Base-by-base conservation (phyloP, 2,329 filamentous ascomycete genomes). In the Sclerotinia nivalis region DNA sequence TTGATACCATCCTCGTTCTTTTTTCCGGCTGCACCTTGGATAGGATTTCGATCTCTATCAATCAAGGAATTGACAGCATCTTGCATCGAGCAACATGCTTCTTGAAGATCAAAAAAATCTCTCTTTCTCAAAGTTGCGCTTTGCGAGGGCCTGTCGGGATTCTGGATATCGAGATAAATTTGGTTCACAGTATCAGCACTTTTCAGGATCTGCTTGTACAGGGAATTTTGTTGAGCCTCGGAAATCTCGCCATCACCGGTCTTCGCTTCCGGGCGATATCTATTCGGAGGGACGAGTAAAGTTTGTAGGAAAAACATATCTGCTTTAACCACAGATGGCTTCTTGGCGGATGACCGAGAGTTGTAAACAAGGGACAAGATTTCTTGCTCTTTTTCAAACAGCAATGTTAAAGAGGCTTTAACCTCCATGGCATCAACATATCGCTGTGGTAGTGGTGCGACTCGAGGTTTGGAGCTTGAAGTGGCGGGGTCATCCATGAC, bases 271-370 rank as follows among this genome's bases (percentile, higher is more conserved):
- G 96, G 94, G 54, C 96, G 89, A 80, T 91, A 99, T 75, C 90
- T 91, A 79, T 97, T 99, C 2, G 96, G 96, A 2, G 96, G 93
- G 0, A 99, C 93, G 20, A 98, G 84, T 66, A 99, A 83, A 49
- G 89, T 90, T 69, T 91, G 89, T 69, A 98, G 84, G 81, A 99
- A 99, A 82, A 99, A 98, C 89, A 98, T 97, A 74, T 97, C 92
- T 1, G 93, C 88, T 2, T 84, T 88, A n/a, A 93, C 83, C 25
- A 82, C 82, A 9, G 81, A 81, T 50, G 84, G 81, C 69, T 85
- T 87, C 78, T 87, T 89, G 6, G 85, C 83, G n/a, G 80, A 71
- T 34, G 76, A 78, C 70, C 91, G 89, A 25, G 92, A 91, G 77
- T 89, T 91, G 81, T 97, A 99, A 6, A 99, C 83, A n/a, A 97